Base-by-base conservation (phyloP, 2,329 filamentous ascomycete species). In the Pezicula neosporulosa region DNA sequence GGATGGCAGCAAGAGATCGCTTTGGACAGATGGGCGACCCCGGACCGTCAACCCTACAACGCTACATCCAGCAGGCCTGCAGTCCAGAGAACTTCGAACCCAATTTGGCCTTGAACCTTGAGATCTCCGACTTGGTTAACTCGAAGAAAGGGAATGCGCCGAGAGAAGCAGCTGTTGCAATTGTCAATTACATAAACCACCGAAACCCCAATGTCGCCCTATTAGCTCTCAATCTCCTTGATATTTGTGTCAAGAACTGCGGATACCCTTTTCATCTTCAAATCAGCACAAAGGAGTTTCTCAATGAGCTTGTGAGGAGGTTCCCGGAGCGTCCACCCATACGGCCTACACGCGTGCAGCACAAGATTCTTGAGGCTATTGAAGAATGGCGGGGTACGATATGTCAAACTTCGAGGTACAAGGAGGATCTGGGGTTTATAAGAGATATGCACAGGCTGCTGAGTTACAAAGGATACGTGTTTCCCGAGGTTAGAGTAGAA, bases 161-260 rank as follows among this genome's bases (percentile, higher is more conserved):
- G 57, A 90, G 94, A 66, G 94, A 99, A 80, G 92, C 93, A 45
- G 93, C 93, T 55, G 84, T 95, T 58, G 85, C 91, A 57, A 96
- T 97, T 59, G 93, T 97, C 63, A 87, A 88, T 72, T 91, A 92
- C 67, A 86, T 97, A 77, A 99, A 99, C 74, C 90, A 96, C 71
- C 89, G 94, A 69, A 99, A 97, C 69, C 89, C 92, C 54, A 97
- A 96, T 70, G 90, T 99, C 60, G 88, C 92, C 55, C 77, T 99
- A 60, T 81, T 97, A 53, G 93, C 94, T 53, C 80, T 97, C 66
- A 86, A 86, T 74, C 83, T 99, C 60, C 89, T 99, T 67, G 94
- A 99, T 70, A 97, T 97, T 57, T 97, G 94, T 72, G 94, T 97
- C 72, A 99, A 99, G 78, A 99, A 99, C 75, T 99, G 94, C 79